phyloP scores from a whole-genome alignment of 495 filamentous ascomycete species.

The Astrocystis sublimbata region DNA sequence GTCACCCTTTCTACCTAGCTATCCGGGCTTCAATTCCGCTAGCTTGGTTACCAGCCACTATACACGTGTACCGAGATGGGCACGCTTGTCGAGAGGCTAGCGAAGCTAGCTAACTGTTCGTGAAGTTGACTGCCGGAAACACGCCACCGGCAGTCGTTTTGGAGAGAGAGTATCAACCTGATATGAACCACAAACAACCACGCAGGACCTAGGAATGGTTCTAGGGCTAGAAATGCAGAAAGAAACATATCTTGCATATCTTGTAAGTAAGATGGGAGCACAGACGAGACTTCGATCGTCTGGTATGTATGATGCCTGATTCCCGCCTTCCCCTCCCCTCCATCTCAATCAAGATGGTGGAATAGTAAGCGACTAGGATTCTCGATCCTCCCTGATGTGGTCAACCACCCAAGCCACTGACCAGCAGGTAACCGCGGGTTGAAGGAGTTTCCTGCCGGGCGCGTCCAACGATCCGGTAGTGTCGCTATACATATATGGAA shows the following conservation, averaged over 20 bases:
- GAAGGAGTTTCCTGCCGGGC: neutral
- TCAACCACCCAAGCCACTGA: no score
- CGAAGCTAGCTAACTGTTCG: no score
- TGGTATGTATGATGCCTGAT: neutral
- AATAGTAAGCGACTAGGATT: constrained; percentile 13
- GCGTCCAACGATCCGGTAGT: neutral
- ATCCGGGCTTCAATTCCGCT: neutral
- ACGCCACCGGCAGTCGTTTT: constrained; percentile 3
- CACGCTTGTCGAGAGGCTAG: neutral
- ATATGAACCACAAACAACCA: neutral
- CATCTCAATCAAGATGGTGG: neutral
- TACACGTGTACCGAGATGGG: neutral
- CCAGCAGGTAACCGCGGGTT: neutral
- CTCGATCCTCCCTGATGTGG: constrained; percentile 4
- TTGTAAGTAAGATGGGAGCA: neutral
- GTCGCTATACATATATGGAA: neutral
- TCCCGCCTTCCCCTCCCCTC: neutral
- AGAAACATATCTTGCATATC: no score
- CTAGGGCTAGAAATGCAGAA: neutral
- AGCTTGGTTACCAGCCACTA: neutral
- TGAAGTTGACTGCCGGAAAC: neutral
- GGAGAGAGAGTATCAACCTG: neutral
- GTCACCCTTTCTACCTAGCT: no score
- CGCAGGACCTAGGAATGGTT: neutral
- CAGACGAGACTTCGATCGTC: neutral